These are phyloP conservation scores for Dryas drummondii DNA, from an alignment of 306 rosid genomes.

Conservation along the genomic window DNA sequence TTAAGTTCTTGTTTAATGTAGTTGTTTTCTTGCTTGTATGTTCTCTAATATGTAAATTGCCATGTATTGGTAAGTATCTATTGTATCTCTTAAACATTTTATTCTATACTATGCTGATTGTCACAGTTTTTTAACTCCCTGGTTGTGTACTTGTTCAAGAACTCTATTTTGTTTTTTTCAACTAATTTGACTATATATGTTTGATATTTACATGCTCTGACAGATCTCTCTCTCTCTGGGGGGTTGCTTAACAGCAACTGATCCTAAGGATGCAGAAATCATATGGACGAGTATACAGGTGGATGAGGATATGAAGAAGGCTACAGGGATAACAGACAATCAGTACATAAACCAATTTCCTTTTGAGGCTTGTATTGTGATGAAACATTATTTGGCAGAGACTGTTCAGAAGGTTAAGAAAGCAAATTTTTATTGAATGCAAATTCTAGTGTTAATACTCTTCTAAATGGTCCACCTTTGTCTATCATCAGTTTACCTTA, in stretches of 20 bases:
- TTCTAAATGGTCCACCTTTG: not conserved
- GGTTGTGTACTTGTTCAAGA: not conserved
- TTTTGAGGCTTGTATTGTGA: constrained; percentile 91
- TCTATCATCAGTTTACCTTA: not conserved
- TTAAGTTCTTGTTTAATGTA: constrained; percentile 11
- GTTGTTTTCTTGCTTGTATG: not conserved
- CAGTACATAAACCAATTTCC: constrained; percentile 91
- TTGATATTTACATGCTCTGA: constrained; percentile 26
- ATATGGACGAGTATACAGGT: constrained; percentile 86
- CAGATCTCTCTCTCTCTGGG: constrained; percentile 5
- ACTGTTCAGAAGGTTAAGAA: constrained; percentile 76
- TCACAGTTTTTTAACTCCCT: not conserved
- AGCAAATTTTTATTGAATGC: constrained; percentile 17
- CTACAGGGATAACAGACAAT: constrained; percentile 68
- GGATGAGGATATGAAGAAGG: constrained; percentile 82
- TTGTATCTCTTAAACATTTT: not conserved
- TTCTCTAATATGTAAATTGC: not conserved
- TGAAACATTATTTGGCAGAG: constrained; percentile 97
- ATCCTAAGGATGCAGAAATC: constrained; percentile 84
- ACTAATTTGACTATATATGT: not conserved
- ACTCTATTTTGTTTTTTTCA: not conserved
- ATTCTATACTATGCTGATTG: not conserved
- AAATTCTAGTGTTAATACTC: not conserved
- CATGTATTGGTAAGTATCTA: not conserved
- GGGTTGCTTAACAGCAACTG: constrained; percentile 53